Evolutionary conservation across 768 basidiomycete species (phyloP).

Genomic region (Boletales sp.): DNA sequence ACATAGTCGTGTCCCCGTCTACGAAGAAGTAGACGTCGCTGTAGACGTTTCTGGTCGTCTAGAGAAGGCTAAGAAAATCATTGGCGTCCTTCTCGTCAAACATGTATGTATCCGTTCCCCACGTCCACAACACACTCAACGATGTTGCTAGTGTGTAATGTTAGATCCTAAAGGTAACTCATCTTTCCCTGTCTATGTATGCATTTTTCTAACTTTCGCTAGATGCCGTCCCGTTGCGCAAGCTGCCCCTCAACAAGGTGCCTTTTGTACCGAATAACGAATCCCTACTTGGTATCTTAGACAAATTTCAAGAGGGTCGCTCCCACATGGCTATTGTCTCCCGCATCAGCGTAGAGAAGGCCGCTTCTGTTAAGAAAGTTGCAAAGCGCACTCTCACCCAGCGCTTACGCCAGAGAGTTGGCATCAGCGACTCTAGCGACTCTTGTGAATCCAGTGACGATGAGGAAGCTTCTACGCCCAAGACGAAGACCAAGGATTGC

Average conservation of each 20-base stretch:
- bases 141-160: constrained; percentile 55
- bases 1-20: constrained; percentile 82
- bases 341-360: constrained; percentile 68
- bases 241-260: constrained; percentile 82
- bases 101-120: constrained; percentile 37
- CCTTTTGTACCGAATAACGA: constrained; percentile 86
- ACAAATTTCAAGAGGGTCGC: constrained; percentile 86
- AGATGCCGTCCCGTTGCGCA: constrained; percentile 82
- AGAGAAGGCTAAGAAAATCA: constrained; percentile 70
- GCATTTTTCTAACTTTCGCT: background rate
- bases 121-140: background rate
- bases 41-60: constrained; percentile 33
- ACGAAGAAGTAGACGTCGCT: constrained; percentile 69
- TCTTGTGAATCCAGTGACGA: constrained; percentile 46
- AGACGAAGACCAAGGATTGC: constrained; percentile 10
- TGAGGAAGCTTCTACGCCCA: constrained; percentile 26
- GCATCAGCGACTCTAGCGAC: constrained; percentile 64
- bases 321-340: constrained; percentile 92
- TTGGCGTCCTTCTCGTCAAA: constrained; percentile 86
- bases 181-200: no score
- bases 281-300: constrained; percentile 77
- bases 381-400: constrained; percentile 80
- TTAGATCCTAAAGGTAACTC: constrained; percentile 77
- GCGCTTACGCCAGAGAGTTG: constrained; percentile 70
- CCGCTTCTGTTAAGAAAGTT: constrained; percentile 77